phyloP scores from a whole-genome alignment of 2,329 filamentous ascomycete genomes.

The Lasiodiplodia gonubiensis region DNA sequence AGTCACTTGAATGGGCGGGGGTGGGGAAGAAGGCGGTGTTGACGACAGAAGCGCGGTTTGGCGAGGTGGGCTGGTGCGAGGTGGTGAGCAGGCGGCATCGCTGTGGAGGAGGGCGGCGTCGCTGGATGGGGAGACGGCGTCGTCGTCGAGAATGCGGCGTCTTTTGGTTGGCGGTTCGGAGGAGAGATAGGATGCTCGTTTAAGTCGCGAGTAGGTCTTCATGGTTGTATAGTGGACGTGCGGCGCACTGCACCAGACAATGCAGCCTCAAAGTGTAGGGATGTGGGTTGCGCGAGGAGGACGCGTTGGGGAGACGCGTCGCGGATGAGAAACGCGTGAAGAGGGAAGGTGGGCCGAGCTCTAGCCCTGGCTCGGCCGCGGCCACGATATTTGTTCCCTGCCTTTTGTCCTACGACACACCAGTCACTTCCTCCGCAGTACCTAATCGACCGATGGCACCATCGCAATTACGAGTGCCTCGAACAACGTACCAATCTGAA shows the following conservation, averaged over 20 bases:
- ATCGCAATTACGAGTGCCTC: not conserved
- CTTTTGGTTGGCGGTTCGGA: constrained; percentile 45
- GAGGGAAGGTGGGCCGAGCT: constrained; percentile 9
- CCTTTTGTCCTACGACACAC: not conserved
- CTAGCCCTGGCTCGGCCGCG: not conserved
- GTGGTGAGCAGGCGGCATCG: constrained; percentile 24
- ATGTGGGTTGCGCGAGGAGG: constrained; percentile 27
- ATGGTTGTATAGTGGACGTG: constrained; percentile 28
- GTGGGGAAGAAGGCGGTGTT: constrained; percentile 45
- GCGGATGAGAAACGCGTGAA: constrained; percentile 33
- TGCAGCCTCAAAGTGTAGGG: constrained; percentile 14
- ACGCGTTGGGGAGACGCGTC: constrained; percentile 32
- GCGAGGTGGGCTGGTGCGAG: constrained; percentile 38
- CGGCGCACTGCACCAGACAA: not conserved
- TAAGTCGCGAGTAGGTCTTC: constrained; percentile 46
- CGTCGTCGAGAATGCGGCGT: constrained; percentile 38
- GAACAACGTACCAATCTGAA: not conserved
- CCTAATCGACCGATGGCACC: not conserved
- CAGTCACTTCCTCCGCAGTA: not conserved
- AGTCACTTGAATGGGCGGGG: constrained; percentile 51
- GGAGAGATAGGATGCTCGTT: constrained; percentile 38
- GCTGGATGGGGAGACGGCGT: not conserved
- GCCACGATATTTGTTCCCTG: not conserved
- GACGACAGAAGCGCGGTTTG: not conserved
- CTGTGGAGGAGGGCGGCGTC: not conserved